Base-by-base conservation (phyloP, 2,329 filamentous ascomycete species). In the Aspergillus pseudoviridinutans region DNA sequence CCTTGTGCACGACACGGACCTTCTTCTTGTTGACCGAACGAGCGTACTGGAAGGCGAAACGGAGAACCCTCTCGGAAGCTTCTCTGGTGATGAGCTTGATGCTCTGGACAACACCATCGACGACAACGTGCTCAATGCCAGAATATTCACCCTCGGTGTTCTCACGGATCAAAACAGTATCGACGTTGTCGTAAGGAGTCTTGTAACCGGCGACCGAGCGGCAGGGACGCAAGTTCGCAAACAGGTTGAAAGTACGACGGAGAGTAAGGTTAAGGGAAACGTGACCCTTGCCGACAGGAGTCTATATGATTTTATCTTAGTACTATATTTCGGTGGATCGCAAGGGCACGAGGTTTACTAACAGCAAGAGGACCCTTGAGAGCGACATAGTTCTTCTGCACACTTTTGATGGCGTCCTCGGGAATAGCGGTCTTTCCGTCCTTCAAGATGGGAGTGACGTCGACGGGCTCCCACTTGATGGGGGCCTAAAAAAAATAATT, bases 101-200 rank as follows among this genome's bases (percentile, higher is more conserved):
- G 83, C 88, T 93, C 85, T 99, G 94, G 28, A 99, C 94, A 52
- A 99, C 94, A 68, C 94, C 94, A 70, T 97, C 92, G 25, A 97
- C 92, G 35, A 97, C 94, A 58, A 97, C 87, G 81, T 99, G 94
- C 85, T 99, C 94, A 71, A 99, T 97, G 62, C 94, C 94, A 46
- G 91, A 96, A 87, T 99, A 99, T 84, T 97, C 94, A 78, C 94
- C 94, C 86, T 97, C 94, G 68, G 94, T 97, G 85, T 99, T 99
- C 84, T 99, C 94, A 79, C 94, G 91, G 80, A 99, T 97, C 74
- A 99, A 84, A 72, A 97, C 91, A 42, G 92, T 97, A 80, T 99
- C 90, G 74, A 99, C 94, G 71, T 90, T 86, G 77, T 97, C 93
- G 83, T 97, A 97, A 63, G 93, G 92, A 54, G 94, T 99, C 87